Evolutionary conservation across 495 filamentous ascomycete genomes (phyloP), one percentile per base, ranked within the genome.

Genomic region (Thermochaetoides thermophila): DNA sequence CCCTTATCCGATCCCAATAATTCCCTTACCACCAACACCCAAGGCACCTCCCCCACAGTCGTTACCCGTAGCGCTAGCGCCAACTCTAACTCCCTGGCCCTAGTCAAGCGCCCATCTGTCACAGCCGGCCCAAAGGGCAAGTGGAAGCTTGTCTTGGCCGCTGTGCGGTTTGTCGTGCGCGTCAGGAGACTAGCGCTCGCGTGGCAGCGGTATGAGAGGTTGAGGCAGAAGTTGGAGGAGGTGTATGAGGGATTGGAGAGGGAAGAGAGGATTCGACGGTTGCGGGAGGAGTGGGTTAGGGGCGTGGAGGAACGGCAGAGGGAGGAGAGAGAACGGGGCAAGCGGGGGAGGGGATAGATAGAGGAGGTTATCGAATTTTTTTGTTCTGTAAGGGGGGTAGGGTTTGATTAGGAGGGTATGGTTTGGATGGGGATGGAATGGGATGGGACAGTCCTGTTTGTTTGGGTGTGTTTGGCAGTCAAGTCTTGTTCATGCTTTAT

Each of bases 171-270:
- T 27, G 39, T 64, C 13, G 60, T 54, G 1, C 52, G 60, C 27
- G 55, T 60, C 55, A 50, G 46, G 34, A 49, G 63, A 19, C 42
- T 50, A 32, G 60, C 63, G 7, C 40, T 38, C 16, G 38, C 48
- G n/a, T 66, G 58, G 59, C 44, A 39, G 23, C 38, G 55, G 31
- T 50, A 59, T 27, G 60, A 66, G 31, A 46, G 42, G 25, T 42
- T 54, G 20, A 44, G 61, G 19, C 45, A 46, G 37, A 42, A 46
- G 37, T 49, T 67, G 41, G 50, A 44, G 11, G 50, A 50, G 10
- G 50, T 50, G n/a, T 44, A 48, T 39, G 55, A 62, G 28, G 50
- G 53, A 33, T 53, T 55, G 45, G 42, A 56, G 30, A 36, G 44
- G 31, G 48, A 54, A 31, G 52, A 58, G 39, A 36, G 42, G 3